Conservation (phyloP, 768 basidiomycete species). For the Russula foetens region DNA sequence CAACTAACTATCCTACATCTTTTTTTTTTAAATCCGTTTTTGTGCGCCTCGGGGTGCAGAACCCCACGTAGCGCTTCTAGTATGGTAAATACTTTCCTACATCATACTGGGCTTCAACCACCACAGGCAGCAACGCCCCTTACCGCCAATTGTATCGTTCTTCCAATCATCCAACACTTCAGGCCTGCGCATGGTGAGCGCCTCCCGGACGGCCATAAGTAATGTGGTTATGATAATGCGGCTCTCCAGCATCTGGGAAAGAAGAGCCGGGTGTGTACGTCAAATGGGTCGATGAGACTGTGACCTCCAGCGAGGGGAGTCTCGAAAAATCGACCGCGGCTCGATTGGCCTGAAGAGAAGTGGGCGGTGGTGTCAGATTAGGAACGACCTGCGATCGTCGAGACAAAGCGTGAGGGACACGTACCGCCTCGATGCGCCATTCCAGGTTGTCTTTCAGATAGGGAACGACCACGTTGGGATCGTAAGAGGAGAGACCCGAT, state of each 20-base stretch:
- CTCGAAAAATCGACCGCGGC: background rate
- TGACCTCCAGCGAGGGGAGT: constrained; percentile 16
- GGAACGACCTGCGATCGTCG: too few species aligned
- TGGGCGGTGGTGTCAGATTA: background rate
- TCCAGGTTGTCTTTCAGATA: background rate
- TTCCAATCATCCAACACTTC: background rate
- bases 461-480: background rate
- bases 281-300: constrained; percentile 2
- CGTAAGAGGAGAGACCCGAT: background rate
- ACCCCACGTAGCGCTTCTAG: background rate
- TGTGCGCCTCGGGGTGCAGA: too few species aligned
- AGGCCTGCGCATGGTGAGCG: background rate
- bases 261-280: background rate
- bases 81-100: background rate
- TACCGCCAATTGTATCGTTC: background rate
- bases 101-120: background rate
- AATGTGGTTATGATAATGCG: constrained; percentile 6
- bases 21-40: too few species aligned
- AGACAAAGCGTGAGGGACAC: background rate
- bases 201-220: constrained; percentile 8
- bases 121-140: background rate
- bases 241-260: constrained; percentile 11
- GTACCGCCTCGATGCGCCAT: background rate
- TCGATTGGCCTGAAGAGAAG: background rate
- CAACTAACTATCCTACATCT: too few species aligned